Base-by-base conservation (phyloP, 2,329 filamentous ascomycete species). In the Aspergillus sp. region DNA sequence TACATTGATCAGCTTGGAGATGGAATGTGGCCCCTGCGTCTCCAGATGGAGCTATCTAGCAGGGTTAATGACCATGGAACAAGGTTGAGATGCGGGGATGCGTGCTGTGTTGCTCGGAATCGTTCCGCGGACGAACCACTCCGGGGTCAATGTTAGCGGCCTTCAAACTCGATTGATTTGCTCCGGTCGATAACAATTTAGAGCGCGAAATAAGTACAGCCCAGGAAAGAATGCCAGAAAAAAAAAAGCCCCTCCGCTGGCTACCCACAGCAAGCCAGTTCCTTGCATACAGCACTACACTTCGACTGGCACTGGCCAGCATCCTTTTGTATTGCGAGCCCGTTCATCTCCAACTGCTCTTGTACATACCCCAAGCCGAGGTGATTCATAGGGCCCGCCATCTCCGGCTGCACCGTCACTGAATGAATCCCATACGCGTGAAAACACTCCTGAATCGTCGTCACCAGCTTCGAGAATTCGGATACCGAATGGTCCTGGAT, bases 361-460 rank as follows among this genome's bases (percentile, higher is more conserved):
- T 64, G 25, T 2, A 41, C 13, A 17, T 49, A 15, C 7, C 23
- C 19, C n/a, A 53, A 11, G 4, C 23, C 13, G 56, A 56, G 52
- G 43, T 64, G 17, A 22, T 25, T 64, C 5, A 48, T 51, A 25
- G 68, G 64, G 1, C 56, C 56, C 5, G 71, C 71, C 17, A 83
- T 67, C 72, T 91, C 89, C 0, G 89, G 89, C 75, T 92, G 90
- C 34, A 93, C 72, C 1, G 90, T 92, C 4, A 81, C 83, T 13
- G 87, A 90, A 73, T 92, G 88, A 63, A 93, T 87, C 5, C 89
- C 90, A 69, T 91, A 91, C 2, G 85, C 88, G 69, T 91, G 89
- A 45, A 93, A 82, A 71, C 89, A 92, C 72, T 91, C 84, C 61
- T 84, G 84, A 57, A 91, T 84, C 2, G 83, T 85, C 67, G 83